Evolutionary conservation across 805 yeast species (phyloP), one percentile per base, ranked within the genome.

Genomic region (Candida nanaspora): DNA sequence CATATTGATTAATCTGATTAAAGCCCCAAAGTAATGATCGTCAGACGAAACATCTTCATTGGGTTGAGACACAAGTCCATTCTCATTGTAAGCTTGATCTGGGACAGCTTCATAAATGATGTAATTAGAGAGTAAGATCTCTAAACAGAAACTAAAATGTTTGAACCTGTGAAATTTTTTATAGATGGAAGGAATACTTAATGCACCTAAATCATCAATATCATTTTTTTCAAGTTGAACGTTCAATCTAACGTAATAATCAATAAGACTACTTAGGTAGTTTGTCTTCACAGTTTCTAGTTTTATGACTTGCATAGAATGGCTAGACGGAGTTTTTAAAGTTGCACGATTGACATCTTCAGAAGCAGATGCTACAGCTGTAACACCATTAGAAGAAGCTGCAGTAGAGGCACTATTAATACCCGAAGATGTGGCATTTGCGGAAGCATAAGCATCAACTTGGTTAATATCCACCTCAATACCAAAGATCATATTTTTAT

Each of bases 101-200:
- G 48, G 43, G 11, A 49, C 50, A 14, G 64, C 59, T 25, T 72
- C 65, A 32, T 58, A 33, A 46, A 37, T 55, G 44, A 59, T 50
- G 38, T 61, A 57, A 35, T 66, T 66, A 46, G 72, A 72, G 37
- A 75, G 51, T 16, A 76, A 52, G 25, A 74, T 52, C 48, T 76
- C 81, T 32, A 76, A 52, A 39, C 78, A 72, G 50, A 72, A 74
- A 30, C 63, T 59, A 45, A 69, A 75, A 41, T 68, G 70, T 19
- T 59, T 58, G 48, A 69, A 73, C 13, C 52, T 51, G 25, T 59
- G 52, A 50, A 70, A 74, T 43, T 62, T 64, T 22, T 49, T 48
- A 38, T 59, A 61, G 22, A 68, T 61, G 0, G 54, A 46, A 2
- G 55, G 44, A 2, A 57, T 46, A 28, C 59, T 55, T 10, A 53